Percentiles rank a stretch among this genome's conserved stretches.
Evolutionary conservation across 1,284 basidiomycete species (phyloP).

Genomic region (Cryptococcus maquisensis): DNA sequence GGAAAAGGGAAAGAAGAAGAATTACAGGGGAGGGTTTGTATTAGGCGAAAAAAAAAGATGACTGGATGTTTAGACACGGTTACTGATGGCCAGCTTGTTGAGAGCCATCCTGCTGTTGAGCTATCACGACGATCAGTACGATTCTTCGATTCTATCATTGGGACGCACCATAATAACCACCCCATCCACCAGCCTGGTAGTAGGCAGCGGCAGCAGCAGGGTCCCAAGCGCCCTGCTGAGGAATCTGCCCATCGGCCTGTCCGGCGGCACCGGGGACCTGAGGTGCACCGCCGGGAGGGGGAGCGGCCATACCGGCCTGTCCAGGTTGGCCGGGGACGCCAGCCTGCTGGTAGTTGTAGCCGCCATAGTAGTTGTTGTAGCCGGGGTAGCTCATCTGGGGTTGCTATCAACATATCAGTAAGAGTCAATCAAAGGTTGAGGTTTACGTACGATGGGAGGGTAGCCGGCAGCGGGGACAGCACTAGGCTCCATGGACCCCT

Average conservation of each 20-base stretch:
- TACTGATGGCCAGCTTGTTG: too few species aligned
- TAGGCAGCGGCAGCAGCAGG: conserved; percentile 35
- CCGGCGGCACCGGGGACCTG: conserved; percentile 4
- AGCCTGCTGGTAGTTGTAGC: conserved; percentile 38
- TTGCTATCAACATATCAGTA: conserved; percentile 10
- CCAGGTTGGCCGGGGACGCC: conserved; percentile 43
- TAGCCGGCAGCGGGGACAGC: conserved; percentile 9
- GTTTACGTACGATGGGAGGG: conserved; percentile 14
- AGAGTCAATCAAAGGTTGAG: not conserved
- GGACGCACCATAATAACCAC: conserved; percentile 41
- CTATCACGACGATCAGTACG: not conserved
- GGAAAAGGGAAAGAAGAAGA: too few species aligned
- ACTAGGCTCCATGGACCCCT: conserved; percentile 41
- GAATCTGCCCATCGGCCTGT: conserved; percentile 8
- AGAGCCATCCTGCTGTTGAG: too few species aligned
- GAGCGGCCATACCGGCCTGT: conserved; percentile 13
- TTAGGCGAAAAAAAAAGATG: too few species aligned
- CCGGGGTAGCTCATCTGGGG: conserved; percentile 27
- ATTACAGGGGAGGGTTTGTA: too few species aligned
- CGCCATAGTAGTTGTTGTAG: conserved; percentile 41
- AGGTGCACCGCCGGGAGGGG: conserved; percentile 6
- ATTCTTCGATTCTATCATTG: not conserved
- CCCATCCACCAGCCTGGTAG: conserved; percentile 41
- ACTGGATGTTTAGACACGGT: too few species aligned
- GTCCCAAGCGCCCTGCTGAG: conserved; percentile 30